phyloP scores from a whole-genome alignment of 139 green algal genomes.

The Chlamydomonas applanata region DNA sequence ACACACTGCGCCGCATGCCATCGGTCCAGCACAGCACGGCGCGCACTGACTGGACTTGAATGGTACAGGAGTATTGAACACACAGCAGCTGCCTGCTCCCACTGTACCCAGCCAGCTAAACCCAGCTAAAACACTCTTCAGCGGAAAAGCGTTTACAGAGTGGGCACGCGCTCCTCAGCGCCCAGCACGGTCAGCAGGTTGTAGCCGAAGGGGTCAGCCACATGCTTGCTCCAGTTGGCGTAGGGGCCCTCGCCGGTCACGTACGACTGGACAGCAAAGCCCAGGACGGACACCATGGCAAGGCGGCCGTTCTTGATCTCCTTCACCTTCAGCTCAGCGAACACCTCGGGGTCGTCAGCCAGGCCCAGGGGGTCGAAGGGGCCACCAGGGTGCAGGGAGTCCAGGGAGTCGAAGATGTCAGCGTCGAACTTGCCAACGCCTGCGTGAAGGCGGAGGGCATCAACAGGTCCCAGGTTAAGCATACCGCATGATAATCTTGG shows the following conservation, averaged over 20 bases:
- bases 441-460: neutral
- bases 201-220: constrained; percentile 94
- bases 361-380: constrained; percentile 96
- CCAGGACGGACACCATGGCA: constrained; percentile 88
- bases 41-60: no score
- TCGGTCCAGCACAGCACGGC: no score
- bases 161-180: constrained; percentile 77
- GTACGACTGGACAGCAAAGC: constrained; percentile 76
- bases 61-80: no score
- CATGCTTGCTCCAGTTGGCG: constrained; percentile 92
- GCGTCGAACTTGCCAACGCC: constrained; percentile 92
- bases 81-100: no score
- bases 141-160: constrained; percentile 55
- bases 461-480: no score
- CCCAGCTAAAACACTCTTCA: neutral
- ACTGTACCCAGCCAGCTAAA: no score
- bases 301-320: constrained; percentile 98
- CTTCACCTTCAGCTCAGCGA: constrained; percentile 95
- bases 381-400: constrained; percentile 92
- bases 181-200: constrained; percentile 87
- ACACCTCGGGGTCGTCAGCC: constrained; percentile 87
- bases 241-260: constrained; percentile 95
- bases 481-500: no score
- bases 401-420: constrained; percentile 81
- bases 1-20: no score